Conservation (phyloP, 2,329 filamentous ascomycete genomes). For the Kalaharituber pfeilii region DNA sequence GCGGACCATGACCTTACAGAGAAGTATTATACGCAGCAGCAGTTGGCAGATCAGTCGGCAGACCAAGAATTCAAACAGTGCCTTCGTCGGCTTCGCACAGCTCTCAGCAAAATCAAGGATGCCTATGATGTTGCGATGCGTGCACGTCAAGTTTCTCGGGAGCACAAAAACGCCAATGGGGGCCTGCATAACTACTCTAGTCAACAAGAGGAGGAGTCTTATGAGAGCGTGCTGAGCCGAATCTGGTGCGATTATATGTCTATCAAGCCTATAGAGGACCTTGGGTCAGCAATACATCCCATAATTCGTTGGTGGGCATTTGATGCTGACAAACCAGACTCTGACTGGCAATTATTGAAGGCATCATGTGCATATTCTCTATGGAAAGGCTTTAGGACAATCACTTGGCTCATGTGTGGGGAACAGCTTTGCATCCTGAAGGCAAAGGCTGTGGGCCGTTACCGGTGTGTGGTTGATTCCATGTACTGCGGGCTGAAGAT, state of each 20-base stretch:
- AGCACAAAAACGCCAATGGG: no score
- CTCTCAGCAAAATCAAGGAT: slow-evolving; percentile 14
- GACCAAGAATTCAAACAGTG: slow-evolving; percentile 13
- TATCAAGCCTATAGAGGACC: slow-evolving; percentile 18
- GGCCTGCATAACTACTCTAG: not conserved
- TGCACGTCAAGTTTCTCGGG: no score
- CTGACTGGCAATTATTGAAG: slow-evolving; percentile 31
- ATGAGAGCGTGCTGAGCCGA: not conserved
- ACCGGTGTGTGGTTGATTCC: slow-evolving; percentile 9
- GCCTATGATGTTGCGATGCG: no score
- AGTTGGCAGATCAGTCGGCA: slow-evolving; percentile 3
- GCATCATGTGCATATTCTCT: slow-evolving; percentile 28
- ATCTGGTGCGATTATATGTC: not conserved
- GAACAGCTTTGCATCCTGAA: slow-evolving; percentile 23
- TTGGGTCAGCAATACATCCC: slow-evolving; percentile 8
- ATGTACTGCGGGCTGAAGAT: not conserved
- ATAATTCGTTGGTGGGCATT: slow-evolving; percentile 12
- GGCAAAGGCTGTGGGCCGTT: slow-evolving; percentile 1
- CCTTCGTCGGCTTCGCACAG: slow-evolving; percentile 6
- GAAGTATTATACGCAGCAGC: slow-evolving; percentile 11
- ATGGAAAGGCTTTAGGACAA: slow-evolving; percentile 4
- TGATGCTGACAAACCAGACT: slow-evolving; percentile 11
- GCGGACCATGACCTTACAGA: slow-evolving; percentile 21
- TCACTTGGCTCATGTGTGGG: slow-evolving; percentile 24
- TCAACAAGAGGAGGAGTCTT: not conserved